Evolutionary conservation across 306 rosid species (phyloP), one percentile per base, ranked within the genome.

Genomic region (Carpinus fangiana): DNA sequence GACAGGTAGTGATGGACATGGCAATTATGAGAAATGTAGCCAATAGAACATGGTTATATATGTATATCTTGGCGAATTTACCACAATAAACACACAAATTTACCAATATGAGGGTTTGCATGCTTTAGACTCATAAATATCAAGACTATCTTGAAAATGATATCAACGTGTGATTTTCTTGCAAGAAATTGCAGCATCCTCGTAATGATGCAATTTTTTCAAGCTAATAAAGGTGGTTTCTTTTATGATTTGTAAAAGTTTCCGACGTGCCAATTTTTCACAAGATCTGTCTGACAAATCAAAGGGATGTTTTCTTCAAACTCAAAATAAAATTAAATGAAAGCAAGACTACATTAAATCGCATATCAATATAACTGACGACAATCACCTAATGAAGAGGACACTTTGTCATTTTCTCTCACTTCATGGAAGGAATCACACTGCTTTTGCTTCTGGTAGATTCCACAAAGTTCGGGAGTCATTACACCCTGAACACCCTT

Each of bases 401-500:
- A 73, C 23, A 57, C 21, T 72, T 69, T 56, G 34, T 51, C 78
- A 75, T 36, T 17, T 54, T 83, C 82, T 53, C 55, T 50, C 62
- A 78, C 60, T 81, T 77, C 72, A 72, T 2, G 56, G 45, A 79
- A 54, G 57, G 57, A 51, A 77, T 78, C 74, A 80, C 79, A 80
- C 70, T 82, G 86, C 36, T 71, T 75, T 67, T 78, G 83, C 69
- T 71, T 73, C 62, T 4, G 20, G 75, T 85, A 80, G 64, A 81
- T 66, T 75, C 26, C 76, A 53, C 62, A 21, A 26, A 55, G 62
- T 76, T 70, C 52, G 18, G 80, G 73, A 69, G 66, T 79, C 70
- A 73, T 73, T 78, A 75, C 79, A 50, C 57, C 86, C 80, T 75
- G 80, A 60, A 28, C 80, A 82, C 70, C 80, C 73, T 75, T 78